A percentile compares a stretch with the other conserved stretches of the same genome.
phyloP scores from a whole-genome alignment of 495 filamentous ascomycete genomes.

The Aspergillus incahuasiensis region DNA sequence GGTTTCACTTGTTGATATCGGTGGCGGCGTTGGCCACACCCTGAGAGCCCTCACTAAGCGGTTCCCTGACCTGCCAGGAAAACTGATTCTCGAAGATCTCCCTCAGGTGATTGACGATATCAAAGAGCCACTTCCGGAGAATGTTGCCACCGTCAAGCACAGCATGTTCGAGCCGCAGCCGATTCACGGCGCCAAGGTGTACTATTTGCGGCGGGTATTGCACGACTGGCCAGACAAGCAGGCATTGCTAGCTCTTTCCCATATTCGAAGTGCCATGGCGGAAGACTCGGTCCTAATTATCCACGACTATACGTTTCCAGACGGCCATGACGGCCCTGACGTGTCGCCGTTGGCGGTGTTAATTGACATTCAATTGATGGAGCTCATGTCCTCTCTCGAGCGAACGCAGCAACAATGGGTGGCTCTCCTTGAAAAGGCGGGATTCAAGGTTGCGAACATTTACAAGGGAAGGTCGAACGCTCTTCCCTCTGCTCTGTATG shows the following conservation, averaged over 20 bases:
- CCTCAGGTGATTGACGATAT: constrained; percentile 36
- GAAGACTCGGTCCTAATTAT: constrained; percentile 40
- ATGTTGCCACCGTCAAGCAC: constrained; percentile 31
- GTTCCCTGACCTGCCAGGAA: constrained; percentile 32
- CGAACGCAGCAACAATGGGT: constrained; percentile 22
- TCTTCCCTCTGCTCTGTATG: neutral
- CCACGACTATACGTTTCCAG: constrained; percentile 43
- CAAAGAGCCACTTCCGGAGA: constrained; percentile 10
- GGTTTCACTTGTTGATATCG: constrained; percentile 46
- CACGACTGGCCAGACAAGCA: constrained; percentile 46
- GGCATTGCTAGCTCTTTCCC: constrained; percentile 30
- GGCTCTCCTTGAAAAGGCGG: constrained; percentile 26
- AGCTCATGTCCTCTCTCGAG: constrained; percentile 20
- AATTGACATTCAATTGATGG: neutral
- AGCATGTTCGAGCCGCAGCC: constrained; percentile 48
- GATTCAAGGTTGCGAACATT: constrained; percentile 30
- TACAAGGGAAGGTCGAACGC: constrained; percentile 3
- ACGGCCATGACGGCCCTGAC: constrained; percentile 34
- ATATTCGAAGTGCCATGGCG: constrained; percentile 36
- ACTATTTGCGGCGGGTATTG: constrained; percentile 32
- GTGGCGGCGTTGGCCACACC: constrained; percentile 47
- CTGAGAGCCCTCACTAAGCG: constrained; percentile 29
- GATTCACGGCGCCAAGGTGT: constrained; percentile 28
- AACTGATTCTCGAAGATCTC: constrained; percentile 47
- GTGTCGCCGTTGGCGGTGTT: neutral